These are phyloP conservation scores for Panellus pusillus DNA, from an alignment of 768 basidiomycete genomes.

Conservation along the genomic window DNA sequence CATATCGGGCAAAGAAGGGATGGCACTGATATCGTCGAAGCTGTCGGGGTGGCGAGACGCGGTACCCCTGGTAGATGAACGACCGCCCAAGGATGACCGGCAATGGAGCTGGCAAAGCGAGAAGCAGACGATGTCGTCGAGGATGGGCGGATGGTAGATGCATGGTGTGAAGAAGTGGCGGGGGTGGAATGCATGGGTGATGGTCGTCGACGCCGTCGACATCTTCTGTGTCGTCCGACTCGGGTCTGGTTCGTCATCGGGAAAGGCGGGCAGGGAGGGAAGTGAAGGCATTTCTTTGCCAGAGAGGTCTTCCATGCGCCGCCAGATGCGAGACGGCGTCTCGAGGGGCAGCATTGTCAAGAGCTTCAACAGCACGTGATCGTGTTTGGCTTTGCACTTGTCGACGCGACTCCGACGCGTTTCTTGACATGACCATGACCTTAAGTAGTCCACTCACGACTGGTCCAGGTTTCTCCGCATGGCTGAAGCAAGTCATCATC, in stretches of 20 bases:
- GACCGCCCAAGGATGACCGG: conserved; percentile 15
- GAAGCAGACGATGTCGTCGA: conserved; percentile 47
- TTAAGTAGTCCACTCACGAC: too few species aligned
- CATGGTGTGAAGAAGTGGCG: conserved; percentile 47
- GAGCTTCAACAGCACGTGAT: too few species aligned
- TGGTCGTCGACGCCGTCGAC: conserved; percentile 33
- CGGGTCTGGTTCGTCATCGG: conserved; percentile 40
- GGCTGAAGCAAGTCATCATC: too few species aligned
- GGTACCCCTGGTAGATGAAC: too few species aligned
- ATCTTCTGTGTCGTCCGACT: conserved; percentile 19
- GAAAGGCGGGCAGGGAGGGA: conserved; percentile 72
- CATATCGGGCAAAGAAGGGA: conserved; percentile 52
- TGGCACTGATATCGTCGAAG: conserved; percentile 56
- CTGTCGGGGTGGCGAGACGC: conserved; percentile 36
- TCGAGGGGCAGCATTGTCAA: conserved; percentile 40
- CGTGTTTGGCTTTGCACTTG: too few species aligned
- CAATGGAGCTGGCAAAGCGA: conserved; percentile 56
- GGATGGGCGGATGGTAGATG: conserved; percentile 47
- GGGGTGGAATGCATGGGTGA: conserved; percentile 67
- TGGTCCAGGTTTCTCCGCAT: too few species aligned
- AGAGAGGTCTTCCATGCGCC: conserved; percentile 77
- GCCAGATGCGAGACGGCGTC: conserved; percentile 84
- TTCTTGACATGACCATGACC: too few species aligned
- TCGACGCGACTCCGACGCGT: too few species aligned
- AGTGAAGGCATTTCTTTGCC: conserved; percentile 79